Evolutionary conservation across 2,329 filamentous ascomycete species (phyloP).

Genomic region (Ascochyta fabae): DNA sequence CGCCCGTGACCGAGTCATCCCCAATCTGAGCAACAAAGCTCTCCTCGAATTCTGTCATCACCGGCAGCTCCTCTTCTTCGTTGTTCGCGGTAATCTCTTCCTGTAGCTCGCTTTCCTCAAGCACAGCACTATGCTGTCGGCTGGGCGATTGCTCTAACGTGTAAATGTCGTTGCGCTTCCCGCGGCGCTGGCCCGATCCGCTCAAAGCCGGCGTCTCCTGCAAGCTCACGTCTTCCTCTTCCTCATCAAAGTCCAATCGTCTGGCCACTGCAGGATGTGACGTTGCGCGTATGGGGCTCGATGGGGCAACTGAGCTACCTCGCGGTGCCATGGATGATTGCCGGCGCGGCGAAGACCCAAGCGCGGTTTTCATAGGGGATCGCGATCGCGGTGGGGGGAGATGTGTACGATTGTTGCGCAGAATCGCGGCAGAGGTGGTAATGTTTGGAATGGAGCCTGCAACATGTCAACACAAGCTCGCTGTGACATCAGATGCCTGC

Average conservation of each 20-base stretch:
- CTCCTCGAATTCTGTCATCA: constrained; percentile 34
- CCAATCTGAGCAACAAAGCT: constrained; percentile 39
- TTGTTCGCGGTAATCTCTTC: constrained; percentile 39
- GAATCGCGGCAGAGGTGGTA: constrained; percentile 51
- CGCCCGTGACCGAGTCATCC: constrained; percentile 35
- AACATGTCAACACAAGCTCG: constrained; percentile 5
- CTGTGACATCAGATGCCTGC: not conserved
- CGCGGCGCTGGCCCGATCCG: constrained; percentile 41
- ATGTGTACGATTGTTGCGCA: constrained; percentile 54
- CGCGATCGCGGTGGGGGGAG: constrained; percentile 59
- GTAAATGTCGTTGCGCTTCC: constrained; percentile 40
- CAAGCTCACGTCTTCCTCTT: constrained; percentile 38
- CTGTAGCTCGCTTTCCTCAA: constrained; percentile 44
- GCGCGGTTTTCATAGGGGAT: constrained; percentile 70
- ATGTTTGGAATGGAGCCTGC: constrained; percentile 60
- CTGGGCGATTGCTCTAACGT: constrained; percentile 43
- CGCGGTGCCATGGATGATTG: constrained; percentile 64
- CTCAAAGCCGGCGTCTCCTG: constrained; percentile 44
- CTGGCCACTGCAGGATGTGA: constrained; percentile 58
- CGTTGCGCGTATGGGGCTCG: constrained; percentile 38
- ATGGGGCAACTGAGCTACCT: constrained; percentile 54
- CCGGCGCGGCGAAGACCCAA: constrained; percentile 64
- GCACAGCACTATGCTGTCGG: constrained; percentile 30
- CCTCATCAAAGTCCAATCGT: constrained; percentile 62
- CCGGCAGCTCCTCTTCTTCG: constrained; percentile 29